phyloP scores from a whole-genome alignment of 2,329 filamentous ascomycete species.

The Cryphonectria japonica region DNA sequence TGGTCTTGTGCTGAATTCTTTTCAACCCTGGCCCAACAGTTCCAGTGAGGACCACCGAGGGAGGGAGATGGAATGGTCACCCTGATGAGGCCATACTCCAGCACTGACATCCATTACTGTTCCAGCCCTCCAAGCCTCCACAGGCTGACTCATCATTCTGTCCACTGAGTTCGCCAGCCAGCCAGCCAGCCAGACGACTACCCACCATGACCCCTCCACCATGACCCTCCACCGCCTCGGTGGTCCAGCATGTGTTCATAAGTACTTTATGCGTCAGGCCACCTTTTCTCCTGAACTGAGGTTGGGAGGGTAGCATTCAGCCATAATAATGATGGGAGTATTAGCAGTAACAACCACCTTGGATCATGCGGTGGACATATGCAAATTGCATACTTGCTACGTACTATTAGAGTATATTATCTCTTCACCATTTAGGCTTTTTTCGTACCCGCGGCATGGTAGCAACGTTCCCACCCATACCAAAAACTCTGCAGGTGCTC shows the following conservation, averaged over 20 bases:
- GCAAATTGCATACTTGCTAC: not conserved
- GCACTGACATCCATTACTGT: too few relatives aligned
- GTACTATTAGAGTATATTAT: not conserved
- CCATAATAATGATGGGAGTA: not conserved
- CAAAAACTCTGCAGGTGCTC: not conserved
- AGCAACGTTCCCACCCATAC: not conserved
- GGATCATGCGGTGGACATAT: not conserved
- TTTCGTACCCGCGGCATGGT: not conserved
- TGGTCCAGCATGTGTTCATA: not conserved
- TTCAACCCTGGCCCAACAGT: not conserved
- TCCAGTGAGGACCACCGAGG: too few relatives aligned
- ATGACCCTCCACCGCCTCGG: too few relatives aligned
- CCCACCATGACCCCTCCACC: too few relatives aligned
- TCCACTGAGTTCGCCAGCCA: too few relatives aligned
- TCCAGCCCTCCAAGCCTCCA: too few relatives aligned
- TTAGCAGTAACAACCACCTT: too few relatives aligned
- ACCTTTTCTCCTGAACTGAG: not conserved
- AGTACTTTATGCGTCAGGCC: not conserved
- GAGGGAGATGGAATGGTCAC: not conserved
- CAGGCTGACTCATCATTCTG: not conserved
- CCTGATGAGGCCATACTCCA: not conserved
- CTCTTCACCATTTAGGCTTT: constrained; percentile 3
- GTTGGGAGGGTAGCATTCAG: not conserved
- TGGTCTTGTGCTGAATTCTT: not conserved
- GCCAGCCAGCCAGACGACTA: too few relatives aligned